phyloP scores from a whole-genome alignment of 2,329 filamentous ascomycete species.

The Paraphaeosphaeria sporulosa region DNA sequence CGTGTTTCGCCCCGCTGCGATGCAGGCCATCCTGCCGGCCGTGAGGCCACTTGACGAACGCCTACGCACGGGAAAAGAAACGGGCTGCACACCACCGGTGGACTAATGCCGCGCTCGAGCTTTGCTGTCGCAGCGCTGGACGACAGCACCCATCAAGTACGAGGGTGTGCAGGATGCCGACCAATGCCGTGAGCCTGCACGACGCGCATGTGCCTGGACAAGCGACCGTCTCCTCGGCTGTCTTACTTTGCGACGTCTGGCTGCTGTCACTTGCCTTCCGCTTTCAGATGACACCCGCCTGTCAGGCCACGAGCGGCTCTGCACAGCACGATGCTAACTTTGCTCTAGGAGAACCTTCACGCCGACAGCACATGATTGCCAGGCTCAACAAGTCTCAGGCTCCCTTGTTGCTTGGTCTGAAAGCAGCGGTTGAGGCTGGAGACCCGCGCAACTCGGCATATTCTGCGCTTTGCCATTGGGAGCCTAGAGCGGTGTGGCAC shows the following conservation, averaged over 20 bases:
- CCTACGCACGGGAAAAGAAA: background rate
- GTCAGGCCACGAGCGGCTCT: constrained; percentile 12
- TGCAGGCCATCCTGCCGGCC: background rate
- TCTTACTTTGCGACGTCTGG: constrained; percentile 24
- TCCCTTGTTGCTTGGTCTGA: constrained; percentile 14
- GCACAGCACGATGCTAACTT: constrained; percentile 12
- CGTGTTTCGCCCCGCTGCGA: background rate
- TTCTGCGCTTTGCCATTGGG: background rate
- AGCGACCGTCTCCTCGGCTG: constrained; percentile 6
- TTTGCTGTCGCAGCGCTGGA: background rate
- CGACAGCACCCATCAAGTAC: no score
- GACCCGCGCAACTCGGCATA: constrained; percentile 4
- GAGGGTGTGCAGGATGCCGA: background rate
- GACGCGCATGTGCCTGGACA: constrained; percentile 1
- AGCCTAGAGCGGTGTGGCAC: constrained; percentile 18
- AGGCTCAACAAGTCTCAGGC: constrained; percentile 15
- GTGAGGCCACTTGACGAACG: background rate
- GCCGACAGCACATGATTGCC: constrained; percentile 3
- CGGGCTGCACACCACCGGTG: constrained; percentile 7
- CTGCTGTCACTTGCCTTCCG: constrained; percentile 19
- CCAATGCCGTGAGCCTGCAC: constrained; percentile 6
- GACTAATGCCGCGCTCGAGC: background rate
- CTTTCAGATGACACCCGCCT: constrained; percentile 11
- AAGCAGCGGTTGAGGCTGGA: constrained; percentile 1
- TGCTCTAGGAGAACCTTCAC: constrained; percentile 1